Percentiles rank a stretch among this genome's conserved stretches.
Evolutionary conservation across 306 rosid genomes (phyloP).

Genomic region (Hippophae tibetana): DNA sequence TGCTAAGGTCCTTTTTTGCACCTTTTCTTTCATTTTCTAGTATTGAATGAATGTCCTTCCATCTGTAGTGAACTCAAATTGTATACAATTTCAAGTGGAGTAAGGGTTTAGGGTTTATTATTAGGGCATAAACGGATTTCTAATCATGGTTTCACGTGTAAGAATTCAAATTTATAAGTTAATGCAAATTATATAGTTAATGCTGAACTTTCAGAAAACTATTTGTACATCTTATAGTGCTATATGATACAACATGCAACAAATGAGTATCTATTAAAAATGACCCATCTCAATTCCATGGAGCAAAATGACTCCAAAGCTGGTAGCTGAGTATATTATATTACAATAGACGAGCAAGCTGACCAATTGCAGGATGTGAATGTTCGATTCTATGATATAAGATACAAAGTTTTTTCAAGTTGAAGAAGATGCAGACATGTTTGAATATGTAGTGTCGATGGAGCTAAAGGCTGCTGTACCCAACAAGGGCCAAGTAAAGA

Average conservation of each 20-base stretch:
- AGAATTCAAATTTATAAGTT: background rate
- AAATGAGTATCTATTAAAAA: conserved; percentile 6
- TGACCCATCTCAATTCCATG: too few species aligned
- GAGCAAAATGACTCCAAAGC: too few species aligned
- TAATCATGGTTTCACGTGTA: background rate
- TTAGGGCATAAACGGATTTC: too few species aligned
- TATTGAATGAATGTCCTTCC: background rate
- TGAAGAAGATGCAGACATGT: conserved; percentile 12
- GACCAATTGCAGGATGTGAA: too few species aligned
- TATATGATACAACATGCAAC: background rate
- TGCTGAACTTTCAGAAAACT: conserved; percentile 2
- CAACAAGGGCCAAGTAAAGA: conserved; percentile 37
- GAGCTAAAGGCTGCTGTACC: conserved; percentile 9
- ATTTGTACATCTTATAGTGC: too few species aligned
- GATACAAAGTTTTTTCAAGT: background rate
- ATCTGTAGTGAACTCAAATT: background rate
- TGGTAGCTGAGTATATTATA: background rate
- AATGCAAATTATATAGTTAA: background rate
- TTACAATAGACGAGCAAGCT: background rate
- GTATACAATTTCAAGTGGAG: background rate
- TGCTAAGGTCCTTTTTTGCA: conserved; percentile 18
- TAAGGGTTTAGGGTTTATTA: background rate
- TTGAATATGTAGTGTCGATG: conserved; percentile 14
- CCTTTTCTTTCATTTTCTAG: conserved; percentile 5
- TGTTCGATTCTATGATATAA: background rate